These are phyloP conservation scores for Annona cherimola DNA, from an alignment of 164 flowering plant species.

Conservation along the genomic window DNA sequence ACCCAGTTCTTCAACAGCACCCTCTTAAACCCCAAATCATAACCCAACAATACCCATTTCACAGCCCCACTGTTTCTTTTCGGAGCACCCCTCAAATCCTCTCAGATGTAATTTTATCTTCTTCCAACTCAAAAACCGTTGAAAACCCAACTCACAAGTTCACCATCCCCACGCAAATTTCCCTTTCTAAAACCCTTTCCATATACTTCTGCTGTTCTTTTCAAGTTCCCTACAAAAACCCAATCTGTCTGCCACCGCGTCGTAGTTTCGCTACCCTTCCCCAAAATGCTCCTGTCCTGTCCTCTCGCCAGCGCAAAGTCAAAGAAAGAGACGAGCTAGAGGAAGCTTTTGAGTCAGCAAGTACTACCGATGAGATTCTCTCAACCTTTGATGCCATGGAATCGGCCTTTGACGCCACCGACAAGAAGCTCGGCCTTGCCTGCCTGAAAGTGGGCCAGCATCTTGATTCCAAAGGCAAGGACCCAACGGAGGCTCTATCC, in stretches of 20 bases:
- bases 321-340: slow-evolving; percentile 51
- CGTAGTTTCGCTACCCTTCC: slow-evolving; percentile 46
- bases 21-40: too few relatives aligned
- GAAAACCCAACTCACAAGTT: background rate
- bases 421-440: slow-evolving; percentile 54
- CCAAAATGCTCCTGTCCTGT: slow-evolving; percentile 28
- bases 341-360: slow-evolving; percentile 73
- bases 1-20: background rate
- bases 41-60: too few relatives aligned
- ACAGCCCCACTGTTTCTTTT: too few relatives aligned
- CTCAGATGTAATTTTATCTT: too few relatives aligned
- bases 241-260: slow-evolving; percentile 28
- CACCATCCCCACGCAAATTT: background rate
- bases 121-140: background rate
- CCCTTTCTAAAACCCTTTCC: background rate
- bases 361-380: slow-evolving; percentile 52
- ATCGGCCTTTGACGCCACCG: slow-evolving; percentile 48
- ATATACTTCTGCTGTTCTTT: background rate
- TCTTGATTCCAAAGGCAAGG: slow-evolving; percentile 67
- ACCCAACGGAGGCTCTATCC: slow-evolving; percentile 53
- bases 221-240: background rate
- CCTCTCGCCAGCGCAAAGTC: slow-evolving; percentile 56
- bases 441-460: slow-evolving; percentile 70
- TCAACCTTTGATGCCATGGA: slow-evolving; percentile 57
- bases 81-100: too few relatives aligned